Base-by-base conservation (phyloP, 805 yeast genomes). In the Zygoascus ofunaensis region DNA sequence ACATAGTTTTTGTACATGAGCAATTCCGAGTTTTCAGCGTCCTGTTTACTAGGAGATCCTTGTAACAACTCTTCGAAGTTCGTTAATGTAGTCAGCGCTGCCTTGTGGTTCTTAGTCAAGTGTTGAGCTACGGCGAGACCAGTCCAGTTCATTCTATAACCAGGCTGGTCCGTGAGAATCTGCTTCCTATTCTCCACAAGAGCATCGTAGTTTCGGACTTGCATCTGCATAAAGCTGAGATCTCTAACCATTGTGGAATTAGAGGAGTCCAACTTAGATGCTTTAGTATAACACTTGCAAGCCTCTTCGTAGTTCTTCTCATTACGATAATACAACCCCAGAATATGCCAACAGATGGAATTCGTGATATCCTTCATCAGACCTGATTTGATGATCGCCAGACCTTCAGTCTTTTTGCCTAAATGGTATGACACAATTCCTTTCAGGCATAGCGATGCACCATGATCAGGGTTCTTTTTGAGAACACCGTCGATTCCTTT, bases 71-170 rank as follows among this genome's bases (percentile, higher is more conserved):
- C 80, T 61, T 90, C 96, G 55, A 85, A 86, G 55, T 82, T 79
- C 18, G 74, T 58, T 54, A 89, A 71, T 1, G 90, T 83, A 45
- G 74, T 74, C 45, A 80, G 80, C 4, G 95, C 90, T 20, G 76
- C 76, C 32, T 67, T 69, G 56, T 71, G 74, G 56, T 87, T 85
- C 21, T 75, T 73, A 59, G 76, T 76, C 58, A 89, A 69, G 61
- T 84, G 85, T 58, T 82, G 86, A 1, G 97, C 95, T 36, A 87
- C 72, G 1, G 95, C 95, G 42, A 83, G 71, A 0, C 82, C 80
- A 1, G 94, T 83, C 95, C 96, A 89, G 58, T 86, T 84, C 49
- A 90, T 87, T 51, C 96, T 74, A 59, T 77, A 84, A 0, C 94
- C 94, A 8, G 92, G 79, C 54, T 75, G 80, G 21, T 74, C 72